These are phyloP conservation scores for Leptomonas seymouri DNA, from an alignment of 208 protist species.

Conservation along the genomic window DNA sequence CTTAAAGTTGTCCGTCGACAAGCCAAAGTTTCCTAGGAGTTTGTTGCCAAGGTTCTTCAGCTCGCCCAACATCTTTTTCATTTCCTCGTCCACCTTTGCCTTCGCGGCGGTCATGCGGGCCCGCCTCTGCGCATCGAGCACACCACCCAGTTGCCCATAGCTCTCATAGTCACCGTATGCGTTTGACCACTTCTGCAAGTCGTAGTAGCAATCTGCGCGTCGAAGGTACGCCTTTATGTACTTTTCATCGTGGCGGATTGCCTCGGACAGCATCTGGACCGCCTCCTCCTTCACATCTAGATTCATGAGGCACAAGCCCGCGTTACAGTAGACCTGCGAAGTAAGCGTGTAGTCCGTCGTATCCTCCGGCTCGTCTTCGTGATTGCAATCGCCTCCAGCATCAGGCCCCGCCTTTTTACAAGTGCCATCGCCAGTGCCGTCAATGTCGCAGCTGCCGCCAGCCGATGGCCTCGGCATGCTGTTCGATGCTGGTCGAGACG, in stretches of 20 bases:
- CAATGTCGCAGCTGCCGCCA: neutral
- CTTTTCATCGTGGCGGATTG: conserved; percentile 77
- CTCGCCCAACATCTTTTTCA: conserved; percentile 95
- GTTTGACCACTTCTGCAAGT: conserved; percentile 80
- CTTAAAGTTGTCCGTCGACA: conserved; percentile 98
- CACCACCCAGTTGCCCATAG: conserved; percentile 74
- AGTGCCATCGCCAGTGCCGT: neutral
- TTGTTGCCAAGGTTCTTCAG: conserved; percentile 97
- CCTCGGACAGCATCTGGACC: conserved; percentile 73
- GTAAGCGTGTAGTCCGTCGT: conserved; percentile 81
- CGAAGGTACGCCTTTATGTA: conserved; percentile 89
- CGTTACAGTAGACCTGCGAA: conserved; percentile 87
- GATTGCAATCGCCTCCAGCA: conserved; percentile 7
- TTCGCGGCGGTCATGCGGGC: conserved; percentile 70
- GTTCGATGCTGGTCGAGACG: conserved; percentile 12
- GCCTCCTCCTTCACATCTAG: conserved; percentile 76
- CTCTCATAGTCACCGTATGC: conserved; percentile 90
- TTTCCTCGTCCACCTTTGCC: conserved; percentile 90
- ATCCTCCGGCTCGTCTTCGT: conserved; percentile 32
- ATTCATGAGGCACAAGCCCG: conserved; percentile 77
- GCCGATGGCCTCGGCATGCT: neutral
- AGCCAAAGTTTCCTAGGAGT: conserved; percentile 96
- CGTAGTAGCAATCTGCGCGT: conserved; percentile 91
- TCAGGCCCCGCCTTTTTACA: neutral
- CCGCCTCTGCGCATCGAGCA: conserved; percentile 45